A percentile compares a stretch with the other conserved stretches of the same genome.
Evolutionary conservation across 2,329 filamentous ascomycete species (phyloP).

Genomic region (Pyrenophora teres): DNA sequence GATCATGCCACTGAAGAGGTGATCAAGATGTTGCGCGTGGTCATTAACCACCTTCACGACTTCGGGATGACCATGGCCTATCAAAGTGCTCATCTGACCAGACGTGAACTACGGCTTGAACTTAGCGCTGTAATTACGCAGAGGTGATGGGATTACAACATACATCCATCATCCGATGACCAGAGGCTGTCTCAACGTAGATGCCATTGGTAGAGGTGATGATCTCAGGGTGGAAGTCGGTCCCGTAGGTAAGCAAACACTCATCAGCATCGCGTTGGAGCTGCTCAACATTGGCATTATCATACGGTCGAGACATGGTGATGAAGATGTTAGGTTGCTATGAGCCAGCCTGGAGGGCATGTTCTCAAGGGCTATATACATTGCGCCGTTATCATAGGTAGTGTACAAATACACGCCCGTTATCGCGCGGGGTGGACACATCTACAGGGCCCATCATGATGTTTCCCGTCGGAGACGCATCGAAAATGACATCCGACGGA

Average conservation of each 20-base stretch:
- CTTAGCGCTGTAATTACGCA: neutral
- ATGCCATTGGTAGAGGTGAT: slow-evolving; percentile 36
- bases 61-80: slow-evolving; percentile 42
- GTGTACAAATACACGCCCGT: neutral
- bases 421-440: neutral
- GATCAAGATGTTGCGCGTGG: slow-evolving; percentile 37
- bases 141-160: neutral
- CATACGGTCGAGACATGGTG: slow-evolving; percentile 24
- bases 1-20: slow-evolving; percentile 45
- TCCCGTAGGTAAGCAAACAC: slow-evolving; percentile 29
- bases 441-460: neutral
- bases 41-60: slow-evolving; percentile 37
- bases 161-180: slow-evolving; percentile 40
- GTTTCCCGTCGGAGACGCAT: slow-evolving; percentile 8
- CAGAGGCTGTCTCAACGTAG: slow-evolving; percentile 36
- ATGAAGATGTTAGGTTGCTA: neutral
- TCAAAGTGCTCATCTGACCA: slow-evolving; percentile 18
- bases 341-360: no score
- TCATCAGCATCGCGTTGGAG: slow-evolving; percentile 30
- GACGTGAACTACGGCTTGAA: slow-evolving; percentile 6
- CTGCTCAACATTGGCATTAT: slow-evolving; percentile 19
- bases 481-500: slow-evolving; percentile 5
- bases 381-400: neutral
- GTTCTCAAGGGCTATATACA: no score
- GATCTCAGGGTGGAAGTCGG: slow-evolving; percentile 35